Evolutionary conservation across 306 rosid species (phyloP), one percentile per base, ranked within the genome.

Genomic region (Lathyrus aphaca): DNA sequence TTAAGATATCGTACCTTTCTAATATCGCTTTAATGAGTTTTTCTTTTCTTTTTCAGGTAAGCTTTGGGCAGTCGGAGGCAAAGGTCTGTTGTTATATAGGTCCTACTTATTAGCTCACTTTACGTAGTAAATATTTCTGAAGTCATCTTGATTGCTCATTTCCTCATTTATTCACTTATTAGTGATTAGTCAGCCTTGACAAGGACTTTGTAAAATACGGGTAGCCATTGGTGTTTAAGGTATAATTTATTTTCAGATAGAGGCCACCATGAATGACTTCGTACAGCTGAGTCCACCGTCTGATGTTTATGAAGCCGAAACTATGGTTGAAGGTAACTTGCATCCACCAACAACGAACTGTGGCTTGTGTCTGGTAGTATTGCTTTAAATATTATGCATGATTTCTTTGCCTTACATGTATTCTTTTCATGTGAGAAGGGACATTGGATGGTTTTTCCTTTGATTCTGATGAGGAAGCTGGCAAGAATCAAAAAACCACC

Each of bases 1-100:
- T 68, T 64, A 27, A 21, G 73, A 71, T 64, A 42, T 32, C 16
- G 32, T 62, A 63, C 69, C 55, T 29, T 54, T 66, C 46, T 13
- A 43, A 74, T 66, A 70, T 62, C 58, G 66, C 4, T 64, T 71
- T 81, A 38, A 76, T 49, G 67, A 76, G 27, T 46, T 80, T 80
- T 46, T 2, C 5, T 29, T 73, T 66, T 49, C 76, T 67, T 78
- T 64, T 84, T 38, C 91, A 90, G 98, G 98, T 88, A 72, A 88
- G 97, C 86, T 87, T 94, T 56, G 95, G 95, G 64, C 98, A 86
- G 75, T 82, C 98, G 8, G 97, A 94, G 83, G 97, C 97, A 57
- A 94, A 94, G 97, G 98, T 93, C 30, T 10, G 83, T 78, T 56
- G 51, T 44, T 53, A 59, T 62, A 38, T 66, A 71, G 57, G 43